Percentiles rank a stretch among this genome's conserved stretches.
Conservation (phyloP, 1,284 basidiomycete species). For the Lentinus polychrous region DNA sequence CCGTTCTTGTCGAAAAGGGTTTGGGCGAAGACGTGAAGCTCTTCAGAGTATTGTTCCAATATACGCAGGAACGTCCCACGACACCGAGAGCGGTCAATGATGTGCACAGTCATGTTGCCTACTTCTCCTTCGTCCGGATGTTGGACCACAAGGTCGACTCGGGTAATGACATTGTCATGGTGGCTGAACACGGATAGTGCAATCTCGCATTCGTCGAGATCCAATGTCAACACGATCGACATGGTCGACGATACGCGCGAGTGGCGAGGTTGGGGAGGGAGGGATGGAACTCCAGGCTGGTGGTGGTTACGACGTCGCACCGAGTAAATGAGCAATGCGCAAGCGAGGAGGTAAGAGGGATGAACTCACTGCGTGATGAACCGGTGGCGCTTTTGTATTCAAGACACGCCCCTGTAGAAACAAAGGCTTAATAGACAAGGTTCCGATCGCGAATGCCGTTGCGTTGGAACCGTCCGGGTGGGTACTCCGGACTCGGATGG, state of each 20-base stretch:
- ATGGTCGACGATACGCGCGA: no score
- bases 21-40: constrained; percentile 23
- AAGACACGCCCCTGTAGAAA: no score
- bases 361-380: no score
- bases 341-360: no score
- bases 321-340: no score
- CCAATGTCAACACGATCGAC: background rate
- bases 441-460: no score
- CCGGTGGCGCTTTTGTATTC: no score
- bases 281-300: background rate
- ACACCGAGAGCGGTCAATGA: constrained; percentile 8
- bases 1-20: constrained; percentile 24
- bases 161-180: background rate
- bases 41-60: constrained; percentile 25
- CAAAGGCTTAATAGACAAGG: no score
- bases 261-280: background rate
- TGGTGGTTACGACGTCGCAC: background rate
- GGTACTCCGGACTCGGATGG: no score
- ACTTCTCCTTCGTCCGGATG: background rate
- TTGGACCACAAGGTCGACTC: background rate
- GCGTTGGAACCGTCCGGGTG: no score
- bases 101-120: constrained; percentile 4
- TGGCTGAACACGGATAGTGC: background rate
- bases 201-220: background rate
- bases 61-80: constrained; percentile 17